Base-by-base conservation (phyloP, 2,329 filamentous ascomycete genomes). In the Penicillium sp. region DNA sequence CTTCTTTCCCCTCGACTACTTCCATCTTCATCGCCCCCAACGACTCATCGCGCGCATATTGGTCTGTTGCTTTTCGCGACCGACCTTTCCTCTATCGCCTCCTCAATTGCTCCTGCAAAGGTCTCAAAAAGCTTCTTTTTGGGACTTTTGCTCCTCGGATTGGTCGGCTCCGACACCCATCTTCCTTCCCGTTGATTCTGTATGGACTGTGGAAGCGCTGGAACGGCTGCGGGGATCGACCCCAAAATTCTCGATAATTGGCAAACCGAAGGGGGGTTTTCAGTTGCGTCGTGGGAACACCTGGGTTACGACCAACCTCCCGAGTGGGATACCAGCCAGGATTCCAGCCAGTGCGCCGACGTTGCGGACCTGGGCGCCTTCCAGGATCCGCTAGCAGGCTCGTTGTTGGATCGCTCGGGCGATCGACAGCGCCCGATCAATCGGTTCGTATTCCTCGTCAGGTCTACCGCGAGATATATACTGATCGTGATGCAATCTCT, bases 181-280 rank as follows among this genome's bases (percentile, higher is more conserved):
- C 47, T 56, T 44, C 59, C 41, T 53, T 54, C 53, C 41, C 27
- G 23, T 48, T 37, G 57, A 59, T 43, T 56, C 63, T 72, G 69
- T 69, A 74, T 74, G 72, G 72, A 74, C 69, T 66, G 66, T 64
- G 67, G 65, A 68, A 71, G 61, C 63, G 58, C 69, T 63, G 68
- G 66, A 51, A 67, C 68, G 53, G 67, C 69, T 68, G 67, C 72
- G 72, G 72, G 72, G 67, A 71, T 75, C 50, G 72, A 75, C 71
- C 70, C 73, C 69, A 75, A 74, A 63, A 73, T 74, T 44, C 65
- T 75, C 52, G 71, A 73, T 57, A 70, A 69, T 51, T 75, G 73
- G 71, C 71, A 74, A 67, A 67, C 69, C n/a, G 69, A 72, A 50
- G 58, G 66, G 52, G 61, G 62, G 23, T 73, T 72, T 59, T 68